Evolutionary conservation across 768 basidiomycete species (phyloP).

Genomic region (Leccinum subtestaceum): DNA sequence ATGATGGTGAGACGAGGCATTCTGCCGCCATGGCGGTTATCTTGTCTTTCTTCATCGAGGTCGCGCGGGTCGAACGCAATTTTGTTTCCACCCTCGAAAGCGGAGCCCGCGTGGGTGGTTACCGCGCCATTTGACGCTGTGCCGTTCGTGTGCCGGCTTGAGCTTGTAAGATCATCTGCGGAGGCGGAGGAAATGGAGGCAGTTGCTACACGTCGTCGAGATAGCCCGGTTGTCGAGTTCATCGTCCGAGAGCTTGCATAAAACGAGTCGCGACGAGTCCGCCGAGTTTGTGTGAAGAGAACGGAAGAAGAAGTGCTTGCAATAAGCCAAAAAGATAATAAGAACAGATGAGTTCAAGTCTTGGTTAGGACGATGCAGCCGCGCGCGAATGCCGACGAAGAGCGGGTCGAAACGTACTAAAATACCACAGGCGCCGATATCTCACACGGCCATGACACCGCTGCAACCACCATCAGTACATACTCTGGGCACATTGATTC

Average conservation of each 20-base stretch:
- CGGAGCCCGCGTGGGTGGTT: slow-evolving; percentile 69
- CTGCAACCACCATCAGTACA: background rate
- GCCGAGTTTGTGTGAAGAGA: slow-evolving; percentile 2
- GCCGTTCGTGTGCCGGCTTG: slow-evolving; percentile 30
- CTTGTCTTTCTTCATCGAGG: slow-evolving; percentile 67
- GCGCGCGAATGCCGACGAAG: slow-evolving; percentile 2
- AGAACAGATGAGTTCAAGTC: background rate
- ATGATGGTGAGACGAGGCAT: slow-evolving; percentile 88
- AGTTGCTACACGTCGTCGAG: slow-evolving; percentile 53
- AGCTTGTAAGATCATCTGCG: slow-evolving; percentile 37
- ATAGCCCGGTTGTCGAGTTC: slow-evolving; percentile 53
- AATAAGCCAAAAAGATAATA: slow-evolving; percentile 2
- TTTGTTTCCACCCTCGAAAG: slow-evolving; percentile 82
- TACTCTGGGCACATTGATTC: background rate
- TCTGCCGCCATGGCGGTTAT: slow-evolving; percentile 62
- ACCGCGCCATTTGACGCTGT: slow-evolving; percentile 28
- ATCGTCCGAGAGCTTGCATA: slow-evolving; percentile 34
- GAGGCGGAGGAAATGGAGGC: slow-evolving; percentile 37
- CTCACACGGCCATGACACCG: background rate
- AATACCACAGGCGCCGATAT: background rate
- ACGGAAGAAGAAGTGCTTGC: slow-evolving; percentile 1
- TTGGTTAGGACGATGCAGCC: slow-evolving; percentile 6
- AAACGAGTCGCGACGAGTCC: background rate
- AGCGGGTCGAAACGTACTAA: slow-evolving; percentile 11
- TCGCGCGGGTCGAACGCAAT: slow-evolving; percentile 95